Conservation (phyloP, 2,329 filamentous ascomycete species). For the Colletotrichum aenigma region DNA sequence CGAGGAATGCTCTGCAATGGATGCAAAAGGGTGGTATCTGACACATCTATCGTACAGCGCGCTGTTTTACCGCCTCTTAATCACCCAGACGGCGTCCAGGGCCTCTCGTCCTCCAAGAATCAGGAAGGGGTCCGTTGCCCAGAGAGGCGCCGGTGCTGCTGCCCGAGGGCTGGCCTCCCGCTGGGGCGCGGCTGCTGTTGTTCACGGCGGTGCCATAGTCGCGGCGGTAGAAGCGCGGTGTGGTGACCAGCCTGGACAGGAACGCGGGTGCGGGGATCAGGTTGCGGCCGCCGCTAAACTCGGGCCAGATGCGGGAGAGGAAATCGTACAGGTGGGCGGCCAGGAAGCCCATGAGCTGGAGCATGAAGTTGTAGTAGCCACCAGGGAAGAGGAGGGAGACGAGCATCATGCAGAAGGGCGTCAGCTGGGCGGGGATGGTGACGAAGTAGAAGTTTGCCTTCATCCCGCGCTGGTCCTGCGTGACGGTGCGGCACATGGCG, state of each 20-base stretch:
- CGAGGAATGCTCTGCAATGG: background rate
- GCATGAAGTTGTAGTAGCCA: slow-evolving; percentile 59
- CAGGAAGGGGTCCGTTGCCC: slow-evolving; percentile 57
- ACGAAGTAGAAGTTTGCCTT: slow-evolving; percentile 83
- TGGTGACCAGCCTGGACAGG: slow-evolving; percentile 69
- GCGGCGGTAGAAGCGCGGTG: slow-evolving; percentile 50
- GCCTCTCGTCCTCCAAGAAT: slow-evolving; percentile 69
- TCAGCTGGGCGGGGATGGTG: slow-evolving; percentile 79
- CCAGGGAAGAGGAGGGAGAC: slow-evolving; percentile 71
- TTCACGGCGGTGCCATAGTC: slow-evolving; percentile 66
- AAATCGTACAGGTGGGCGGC: slow-evolving; percentile 94
- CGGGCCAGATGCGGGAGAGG: slow-evolving; percentile 83
- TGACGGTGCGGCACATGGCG: slow-evolving; percentile 82
- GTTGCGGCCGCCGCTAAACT: slow-evolving; percentile 84
- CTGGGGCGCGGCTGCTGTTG: slow-evolving; percentile 32
- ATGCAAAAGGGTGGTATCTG: background rate
- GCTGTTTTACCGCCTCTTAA: background rate
- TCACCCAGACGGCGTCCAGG: slow-evolving; percentile 65
- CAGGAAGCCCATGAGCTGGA: slow-evolving; percentile 78
- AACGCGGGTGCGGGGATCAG: slow-evolving; percentile 76
- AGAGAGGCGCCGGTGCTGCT: slow-evolving; percentile 44
- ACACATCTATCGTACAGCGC: background rate
- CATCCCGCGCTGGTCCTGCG: slow-evolving; percentile 81
- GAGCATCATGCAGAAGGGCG: slow-evolving; percentile 81
- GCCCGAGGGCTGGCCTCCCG: slow-evolving; percentile 34